phyloP scores from a whole-genome alignment of 1,139 yeast species.

The Geotrichum europaeum region DNA sequence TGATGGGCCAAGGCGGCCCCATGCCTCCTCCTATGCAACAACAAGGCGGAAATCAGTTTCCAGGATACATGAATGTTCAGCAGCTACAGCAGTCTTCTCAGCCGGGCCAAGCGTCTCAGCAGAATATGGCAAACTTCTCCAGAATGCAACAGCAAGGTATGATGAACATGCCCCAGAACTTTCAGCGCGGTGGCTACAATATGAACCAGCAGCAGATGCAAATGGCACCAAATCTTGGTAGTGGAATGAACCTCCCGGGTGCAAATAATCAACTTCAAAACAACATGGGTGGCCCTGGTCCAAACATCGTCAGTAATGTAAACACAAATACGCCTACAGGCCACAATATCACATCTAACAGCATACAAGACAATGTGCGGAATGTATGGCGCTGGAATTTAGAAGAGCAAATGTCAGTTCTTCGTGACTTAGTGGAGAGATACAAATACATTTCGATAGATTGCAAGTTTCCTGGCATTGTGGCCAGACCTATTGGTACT shows the following conservation, averaged over 20 bases:
- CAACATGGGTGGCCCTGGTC: conserved; percentile 12
- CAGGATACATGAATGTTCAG: conserved; percentile 13
- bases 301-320: conserved; percentile 11
- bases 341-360: conserved; percentile 3
- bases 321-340: conserved; percentile 7
- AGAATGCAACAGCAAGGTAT: conserved; percentile 16
- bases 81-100: conserved; percentile 13
- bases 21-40: conserved; percentile 18
- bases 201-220: conserved; percentile 16
- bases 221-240: conserved; percentile 14
- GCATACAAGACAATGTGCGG: conserved; percentile 15
- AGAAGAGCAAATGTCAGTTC: conserved; percentile 69
- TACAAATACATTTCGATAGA: conserved; percentile 66
- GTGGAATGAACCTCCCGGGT: conserved; percentile 12
- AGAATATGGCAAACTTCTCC: conserved; percentile 12
- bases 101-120: conserved; percentile 10
- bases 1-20: conserved; percentile 18
- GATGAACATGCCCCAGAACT: conserved; percentile 15
- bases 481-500: conserved; percentile 95
- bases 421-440: conserved; percentile 64
- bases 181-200: conserved; percentile 14
- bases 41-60: conserved; percentile 14
- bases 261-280: conserved; percentile 9
- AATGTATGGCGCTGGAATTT: conserved; percentile 84
- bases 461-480: conserved; percentile 93